phyloP scores from a whole-genome alignment of 139 green algal genomes.

The Ulvella scutata region DNA sequence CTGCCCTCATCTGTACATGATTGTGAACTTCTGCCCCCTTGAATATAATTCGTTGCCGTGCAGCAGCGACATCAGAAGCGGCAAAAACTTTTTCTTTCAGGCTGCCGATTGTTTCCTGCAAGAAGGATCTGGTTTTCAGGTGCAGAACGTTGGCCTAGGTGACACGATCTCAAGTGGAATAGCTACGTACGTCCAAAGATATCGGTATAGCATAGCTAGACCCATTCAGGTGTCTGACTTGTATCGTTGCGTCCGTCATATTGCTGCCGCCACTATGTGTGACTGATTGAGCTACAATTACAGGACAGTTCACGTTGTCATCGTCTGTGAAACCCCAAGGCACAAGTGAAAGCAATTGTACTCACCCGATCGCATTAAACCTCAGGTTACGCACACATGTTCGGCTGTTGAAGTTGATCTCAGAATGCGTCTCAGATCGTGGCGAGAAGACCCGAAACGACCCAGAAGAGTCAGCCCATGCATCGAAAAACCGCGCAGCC shows the following conservation, averaged over 20 bases:
- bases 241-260: background rate
- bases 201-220: background rate
- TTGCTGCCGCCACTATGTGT: background rate
- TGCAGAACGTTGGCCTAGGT: background rate
- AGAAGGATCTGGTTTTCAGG: background rate
- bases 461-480: too few relatives aligned
- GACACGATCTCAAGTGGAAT: background rate
- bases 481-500: too few relatives aligned
- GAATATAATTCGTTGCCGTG: background rate
- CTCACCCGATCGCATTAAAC: too few relatives aligned
- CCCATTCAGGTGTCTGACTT: background rate
- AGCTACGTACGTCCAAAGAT: background rate
- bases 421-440: too few relatives aligned
- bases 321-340: too few relatives aligned
- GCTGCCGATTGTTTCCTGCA: background rate
- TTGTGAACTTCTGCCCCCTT: background rate
- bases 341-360: too few relatives aligned
- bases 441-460: too few relatives aligned
- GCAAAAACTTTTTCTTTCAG: background rate
- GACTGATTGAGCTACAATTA: too few relatives aligned
- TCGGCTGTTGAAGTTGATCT: too few relatives aligned
- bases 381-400: too few relatives aligned
- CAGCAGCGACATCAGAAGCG: background rate
- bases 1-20: background rate
- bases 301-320: too few relatives aligned